Base-by-base conservation (phyloP, 2,329 filamentous ascomycete genomes). In the Magnaporthales sp. region DNA sequence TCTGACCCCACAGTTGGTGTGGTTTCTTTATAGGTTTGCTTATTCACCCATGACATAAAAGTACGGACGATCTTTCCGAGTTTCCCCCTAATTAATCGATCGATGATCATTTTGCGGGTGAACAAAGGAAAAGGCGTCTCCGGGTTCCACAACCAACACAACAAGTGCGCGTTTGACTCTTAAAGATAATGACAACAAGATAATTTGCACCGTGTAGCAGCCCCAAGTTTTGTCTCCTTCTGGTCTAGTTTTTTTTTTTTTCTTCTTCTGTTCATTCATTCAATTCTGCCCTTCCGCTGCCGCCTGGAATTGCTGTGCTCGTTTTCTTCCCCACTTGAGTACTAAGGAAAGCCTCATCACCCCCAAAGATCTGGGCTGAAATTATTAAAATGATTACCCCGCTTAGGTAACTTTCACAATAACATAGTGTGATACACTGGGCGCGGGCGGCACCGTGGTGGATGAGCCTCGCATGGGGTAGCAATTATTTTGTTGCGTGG, bases 251-350 rank as follows among this genome's bases (percentile, higher is more conserved):
- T 5, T 15, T 3, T 38, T 15, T 38, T 38, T 15, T 38, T 11
- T 38, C 31, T 32, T 32, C 9, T 32, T n/a, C 9, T 32, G 31
- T 5, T 38, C 2, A 6, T n/a, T 6, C 38, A 19, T n/a, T 9
- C 8, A 6, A 58, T 24, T 58, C 54, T 58, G 54, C 54, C 54
- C 54, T 58, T 58, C 24, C n/a, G 54, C 54, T 58, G 54, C 54
- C 54, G 54, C 54, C 54, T 58, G 54, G 54, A 58, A 26, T n/a
- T n/a, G 54, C 54, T 58, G 54, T 58, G 54, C 54, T 58, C 54
- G 2, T 58, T 15, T 3, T 58, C 8, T 9, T 2, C 54, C 22
- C 54, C 54, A 58, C 54, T 26, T 22, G 54, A 22, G 8, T 15
- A 58, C 54, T 26, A 56, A 58, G 54, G n/a, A 26, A 58, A 58